Evolutionary conservation across 2,329 filamentous ascomycete species (phyloP).

Genomic region (Calonectria hawksworthii): DNA sequence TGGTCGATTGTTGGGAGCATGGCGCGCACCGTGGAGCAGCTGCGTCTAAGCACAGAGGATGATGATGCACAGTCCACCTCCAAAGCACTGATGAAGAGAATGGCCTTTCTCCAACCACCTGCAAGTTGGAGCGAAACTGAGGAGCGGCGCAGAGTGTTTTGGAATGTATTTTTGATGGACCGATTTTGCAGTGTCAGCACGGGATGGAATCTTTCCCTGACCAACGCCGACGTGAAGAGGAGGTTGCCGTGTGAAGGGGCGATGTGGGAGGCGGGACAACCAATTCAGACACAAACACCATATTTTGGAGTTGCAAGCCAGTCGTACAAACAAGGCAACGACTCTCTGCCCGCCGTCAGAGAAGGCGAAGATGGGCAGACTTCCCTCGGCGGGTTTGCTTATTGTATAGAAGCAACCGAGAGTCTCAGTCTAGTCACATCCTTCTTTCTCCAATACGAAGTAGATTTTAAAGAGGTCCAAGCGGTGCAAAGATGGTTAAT

Average conservation of each 20-base stretch:
- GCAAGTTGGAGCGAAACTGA: conserved; percentile 54
- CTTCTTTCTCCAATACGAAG: conserved; percentile 58
- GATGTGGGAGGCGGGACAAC: conserved; percentile 54
- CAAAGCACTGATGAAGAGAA: conserved; percentile 48
- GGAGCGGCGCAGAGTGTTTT: conserved; percentile 56
- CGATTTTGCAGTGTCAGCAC: conserved; percentile 57
- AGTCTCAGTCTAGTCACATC: conserved; percentile 57
- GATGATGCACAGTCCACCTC: conserved; percentile 43
- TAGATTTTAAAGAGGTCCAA: conserved; percentile 53
- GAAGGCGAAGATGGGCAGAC: conserved; percentile 35
- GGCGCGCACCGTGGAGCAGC: conserved; percentile 55
- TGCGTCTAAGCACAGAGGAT: conserved; percentile 53
- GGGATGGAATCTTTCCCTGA: conserved; percentile 50
- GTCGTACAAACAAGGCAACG: conserved; percentile 38
- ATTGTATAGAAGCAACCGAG: conserved; percentile 61
- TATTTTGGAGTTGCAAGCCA: conserved; percentile 57
- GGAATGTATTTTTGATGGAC: conserved; percentile 57
- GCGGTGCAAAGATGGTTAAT: conserved; percentile 58
- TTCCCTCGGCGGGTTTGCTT: conserved; percentile 57
- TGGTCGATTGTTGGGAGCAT: conserved; percentile 57
- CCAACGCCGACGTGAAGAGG: conserved; percentile 52
- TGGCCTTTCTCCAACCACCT: conserved; percentile 48
- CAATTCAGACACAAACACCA: conserved; percentile 52
- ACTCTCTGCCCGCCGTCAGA: conserved; percentile 18
- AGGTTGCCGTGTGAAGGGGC: conserved; percentile 56